These are phyloP conservation scores for Cyberlindnera sargentensis DNA, from an alignment of 805 yeast species.

Conservation along the genomic window DNA sequence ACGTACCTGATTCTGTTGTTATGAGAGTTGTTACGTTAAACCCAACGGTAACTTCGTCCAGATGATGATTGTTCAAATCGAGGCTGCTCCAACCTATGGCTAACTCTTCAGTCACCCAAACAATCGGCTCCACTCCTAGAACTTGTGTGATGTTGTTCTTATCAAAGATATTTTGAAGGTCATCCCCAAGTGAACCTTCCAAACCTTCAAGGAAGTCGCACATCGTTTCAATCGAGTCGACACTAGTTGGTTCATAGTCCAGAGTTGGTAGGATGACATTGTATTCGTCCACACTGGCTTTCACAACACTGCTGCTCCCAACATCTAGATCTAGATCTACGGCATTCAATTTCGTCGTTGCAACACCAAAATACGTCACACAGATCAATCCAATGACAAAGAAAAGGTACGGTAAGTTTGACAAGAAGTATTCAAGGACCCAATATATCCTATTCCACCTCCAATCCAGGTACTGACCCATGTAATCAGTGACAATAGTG, in stretches of 20 bases:
- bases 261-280: background rate
- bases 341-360: background rate
- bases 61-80: background rate
- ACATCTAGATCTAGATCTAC: too few species aligned
- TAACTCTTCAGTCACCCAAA: background rate
- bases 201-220: too few species aligned
- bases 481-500: constrained; percentile 4
- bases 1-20: background rate
- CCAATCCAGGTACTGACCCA: constrained; percentile 1
- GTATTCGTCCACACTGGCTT: background rate
- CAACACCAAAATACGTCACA: constrained; percentile 1
- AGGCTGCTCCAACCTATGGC: too few species aligned
- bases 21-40: background rate
- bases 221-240: background rate
- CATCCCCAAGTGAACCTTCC: too few species aligned
- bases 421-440: constrained; percentile 2
- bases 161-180: background rate
- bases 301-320: too few species aligned
- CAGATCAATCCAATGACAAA: constrained; percentile 1
- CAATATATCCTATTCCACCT: constrained; percentile 5
- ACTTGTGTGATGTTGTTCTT: constrained; percentile 4
- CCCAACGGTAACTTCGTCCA: background rate
- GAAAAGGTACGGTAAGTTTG: constrained; percentile 2
- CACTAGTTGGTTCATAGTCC: background rate
- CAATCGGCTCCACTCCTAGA: background rate